phyloP scores from a whole-genome alignment of 2,329 filamentous ascomycete species.

The Neoscytalidium dimidiatum region DNA sequence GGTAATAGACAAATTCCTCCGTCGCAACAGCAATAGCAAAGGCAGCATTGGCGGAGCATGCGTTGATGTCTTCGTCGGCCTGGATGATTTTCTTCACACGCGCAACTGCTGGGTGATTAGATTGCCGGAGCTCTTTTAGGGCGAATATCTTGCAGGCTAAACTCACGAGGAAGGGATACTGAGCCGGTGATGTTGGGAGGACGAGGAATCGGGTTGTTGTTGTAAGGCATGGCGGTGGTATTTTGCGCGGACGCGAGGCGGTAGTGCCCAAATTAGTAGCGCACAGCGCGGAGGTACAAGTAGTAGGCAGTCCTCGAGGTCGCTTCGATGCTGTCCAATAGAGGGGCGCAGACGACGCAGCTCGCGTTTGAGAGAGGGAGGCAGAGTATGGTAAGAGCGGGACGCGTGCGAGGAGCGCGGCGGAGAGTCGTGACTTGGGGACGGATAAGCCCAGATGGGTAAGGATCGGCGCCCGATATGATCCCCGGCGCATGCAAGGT shows the following conservation, averaged over 20 bases:
- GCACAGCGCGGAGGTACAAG: not conserved
- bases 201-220: slow-evolving; percentile 79
- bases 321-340: not conserved
- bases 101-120: slow-evolving; percentile 62
- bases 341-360: not conserved
- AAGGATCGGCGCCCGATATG: slow-evolving; percentile 7
- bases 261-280: not conserved
- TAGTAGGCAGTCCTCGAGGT: not conserved
- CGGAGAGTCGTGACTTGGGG: slow-evolving; percentile 2
- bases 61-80: slow-evolving; percentile 79
- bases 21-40: slow-evolving; percentile 93
- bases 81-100: slow-evolving; percentile 95
- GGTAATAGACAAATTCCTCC: slow-evolving; percentile 93
- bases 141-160: not conserved
- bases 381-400: not conserved
- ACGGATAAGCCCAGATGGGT: slow-evolving; percentile 4
- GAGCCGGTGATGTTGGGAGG: slow-evolving; percentile 82
- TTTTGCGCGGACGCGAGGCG: not conserved
- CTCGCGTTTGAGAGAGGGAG: not conserved
- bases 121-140: not conserved
- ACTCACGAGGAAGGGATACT: slow-evolving; percentile 80
- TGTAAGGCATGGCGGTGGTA: slow-evolving; percentile 73
- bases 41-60: slow-evolving; percentile 90
- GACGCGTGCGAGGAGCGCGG: slow-evolving; percentile 9
- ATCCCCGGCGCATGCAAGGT: slow-evolving; percentile 10